These are phyloP conservation scores for Ramaria sp. DNA, from an alignment of 768 basidiomycete species.

Conservation along the genomic window DNA sequence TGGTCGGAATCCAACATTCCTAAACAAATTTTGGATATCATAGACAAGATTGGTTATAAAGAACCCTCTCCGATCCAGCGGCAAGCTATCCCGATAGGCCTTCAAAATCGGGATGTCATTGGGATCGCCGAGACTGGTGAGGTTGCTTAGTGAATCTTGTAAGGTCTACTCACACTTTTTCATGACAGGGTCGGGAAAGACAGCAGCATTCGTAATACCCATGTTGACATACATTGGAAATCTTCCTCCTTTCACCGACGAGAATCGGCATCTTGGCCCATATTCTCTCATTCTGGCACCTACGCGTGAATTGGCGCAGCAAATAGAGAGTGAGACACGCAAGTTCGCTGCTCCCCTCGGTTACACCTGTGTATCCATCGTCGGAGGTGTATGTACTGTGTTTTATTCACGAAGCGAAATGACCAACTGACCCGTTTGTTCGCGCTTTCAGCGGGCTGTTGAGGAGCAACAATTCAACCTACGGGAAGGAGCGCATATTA, in stretches of 20 bases:
- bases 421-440: conserved; percentile 12
- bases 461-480: conserved; percentile 98
- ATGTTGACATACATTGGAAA: conserved; percentile 92
- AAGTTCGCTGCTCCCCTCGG: conserved; percentile 89
- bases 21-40: conserved; percentile 61
- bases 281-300: conserved; percentile 90
- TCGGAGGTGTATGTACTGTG: conserved; percentile 73
- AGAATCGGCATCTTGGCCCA: conserved; percentile 88
- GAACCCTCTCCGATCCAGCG: conserved; percentile 96
- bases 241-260: conserved; percentile 79
- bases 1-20: conserved; percentile 90
- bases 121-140: conserved; percentile 96
- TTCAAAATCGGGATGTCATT: conserved; percentile 94
- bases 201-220: conserved; percentile 95
- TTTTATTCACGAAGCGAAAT: conserved; percentile 4
- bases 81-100: conserved; percentile 97
- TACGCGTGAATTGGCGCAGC: conserved; percentile 97
- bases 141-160: conserved; percentile 15
- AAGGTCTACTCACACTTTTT: conserved; percentile 1
- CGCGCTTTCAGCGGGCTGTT: conserved; percentile 55
- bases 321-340: conserved; percentile 86
- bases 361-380: conserved; percentile 93
- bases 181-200: conserved; percentile 86
- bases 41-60: conserved; percentile 90
- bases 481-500: conserved; percentile 96